Conservation (phyloP, 306 rosid species). For the Bauhinia variegata region DNA sequence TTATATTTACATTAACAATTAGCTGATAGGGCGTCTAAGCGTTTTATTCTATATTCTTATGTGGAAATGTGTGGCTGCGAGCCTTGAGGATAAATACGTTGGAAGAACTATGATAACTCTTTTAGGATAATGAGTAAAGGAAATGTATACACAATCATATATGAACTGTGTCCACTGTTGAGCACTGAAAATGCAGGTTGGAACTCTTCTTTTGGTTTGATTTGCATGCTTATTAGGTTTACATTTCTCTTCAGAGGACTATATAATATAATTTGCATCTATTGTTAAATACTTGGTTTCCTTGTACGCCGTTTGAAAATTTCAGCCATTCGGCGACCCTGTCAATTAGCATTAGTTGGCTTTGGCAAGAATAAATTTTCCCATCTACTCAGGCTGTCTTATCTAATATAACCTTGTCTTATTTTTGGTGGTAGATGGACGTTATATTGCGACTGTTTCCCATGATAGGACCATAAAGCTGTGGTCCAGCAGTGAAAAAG, state of each 20-base stretch:
- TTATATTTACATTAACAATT: background rate
- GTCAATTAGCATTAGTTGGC: slow-evolving; percentile 17
- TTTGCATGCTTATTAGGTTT: background rate
- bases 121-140: background rate
- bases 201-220: background rate
- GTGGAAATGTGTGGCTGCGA: slow-evolving; percentile 9
- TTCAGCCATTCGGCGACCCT: background rate
- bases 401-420: slow-evolving; percentile 34
- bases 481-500: slow-evolving; percentile 72
- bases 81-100: background rate
- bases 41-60: background rate
- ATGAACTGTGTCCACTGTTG: background rate
- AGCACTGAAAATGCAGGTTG: background rate
- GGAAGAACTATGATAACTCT: background rate
- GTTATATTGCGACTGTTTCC: slow-evolving; percentile 73
- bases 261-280: slow-evolving; percentile 7
- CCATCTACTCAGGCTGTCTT: background rate
- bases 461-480: slow-evolving; percentile 82
- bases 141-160: background rate
- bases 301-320: background rate
- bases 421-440: slow-evolving; percentile 66
- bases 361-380: slow-evolving; percentile 20
- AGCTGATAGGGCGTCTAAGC: background rate
- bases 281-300: slow-evolving; percentile 19
- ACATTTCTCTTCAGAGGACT: background rate